A percentile compares a stretch with the other conserved stretches of the same genome.
Conservation (phyloP, 2,329 filamentous ascomycete species). For the Ophiostoma triangulosporum region DNA sequence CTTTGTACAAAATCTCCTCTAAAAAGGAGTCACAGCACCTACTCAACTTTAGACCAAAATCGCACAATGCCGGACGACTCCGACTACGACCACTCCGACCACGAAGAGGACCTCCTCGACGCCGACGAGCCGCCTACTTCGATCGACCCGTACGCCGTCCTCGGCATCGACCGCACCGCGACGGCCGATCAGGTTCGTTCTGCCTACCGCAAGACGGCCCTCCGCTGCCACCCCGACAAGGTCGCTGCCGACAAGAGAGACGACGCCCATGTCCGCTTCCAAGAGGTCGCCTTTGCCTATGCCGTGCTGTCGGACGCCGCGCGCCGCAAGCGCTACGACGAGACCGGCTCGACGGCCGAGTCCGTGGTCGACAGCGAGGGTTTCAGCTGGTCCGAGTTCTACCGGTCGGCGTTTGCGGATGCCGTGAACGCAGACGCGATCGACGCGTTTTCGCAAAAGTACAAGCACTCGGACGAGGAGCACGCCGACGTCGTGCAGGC, state of each 20-base stretch:
- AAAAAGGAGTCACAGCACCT: no score
- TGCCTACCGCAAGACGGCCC: conserved; percentile 80
- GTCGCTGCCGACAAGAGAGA: conserved; percentile 41
- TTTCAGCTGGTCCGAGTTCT: conserved; percentile 88
- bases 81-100: background rate
- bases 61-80: background rate
- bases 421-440: conserved; percentile 64
- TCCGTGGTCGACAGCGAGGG: conserved; percentile 62
- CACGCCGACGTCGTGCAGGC: conserved; percentile 60
- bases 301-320: conserved; percentile 75
- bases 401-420: conserved; percentile 68
- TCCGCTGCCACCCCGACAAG: conserved; percentile 75
- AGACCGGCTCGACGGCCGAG: conserved; percentile 79
- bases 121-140: conserved; percentile 25
- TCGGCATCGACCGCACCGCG: conserved; percentile 57
- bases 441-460: conserved; percentile 58
- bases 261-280: conserved; percentile 67
- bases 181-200: conserved; percentile 71
- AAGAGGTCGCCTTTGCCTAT: conserved; percentile 85
- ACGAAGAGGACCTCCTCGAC: conserved; percentile 24
- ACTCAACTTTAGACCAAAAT: no score
- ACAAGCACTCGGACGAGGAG: conserved; percentile 82
- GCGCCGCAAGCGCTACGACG: conserved; percentile 75
- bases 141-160: conserved; percentile 67
- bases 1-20: no score